Evolutionary conservation across 805 yeast species (phyloP).

Genomic region (Candida gorgasii): DNA sequence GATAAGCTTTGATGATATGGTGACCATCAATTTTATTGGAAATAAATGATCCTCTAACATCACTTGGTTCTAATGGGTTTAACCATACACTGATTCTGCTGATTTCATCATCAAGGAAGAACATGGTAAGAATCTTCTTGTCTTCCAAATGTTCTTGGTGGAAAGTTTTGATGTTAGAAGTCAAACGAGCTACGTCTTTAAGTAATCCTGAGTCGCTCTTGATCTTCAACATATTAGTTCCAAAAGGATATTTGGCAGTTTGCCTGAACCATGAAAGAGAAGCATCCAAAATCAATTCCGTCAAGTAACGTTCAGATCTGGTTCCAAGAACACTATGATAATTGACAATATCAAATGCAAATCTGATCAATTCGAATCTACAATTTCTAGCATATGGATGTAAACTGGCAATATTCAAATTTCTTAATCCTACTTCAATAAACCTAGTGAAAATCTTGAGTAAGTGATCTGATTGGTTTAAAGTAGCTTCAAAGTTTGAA

Average conservation of each 20-base stretch:
- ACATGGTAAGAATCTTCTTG: conserved; percentile 56
- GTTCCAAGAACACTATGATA: conserved; percentile 55
- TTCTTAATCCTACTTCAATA: conserved; percentile 54
- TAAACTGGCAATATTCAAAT: conserved; percentile 58
- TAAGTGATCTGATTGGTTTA: conserved; percentile 68
- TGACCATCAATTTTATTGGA: conserved; percentile 35
- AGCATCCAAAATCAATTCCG: conserved; percentile 58
- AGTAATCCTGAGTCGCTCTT: conserved; percentile 67
- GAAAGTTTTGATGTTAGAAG: conserved; percentile 23
- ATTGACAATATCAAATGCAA: conserved; percentile 64
- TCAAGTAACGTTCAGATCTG: conserved; percentile 45
- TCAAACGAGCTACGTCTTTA: conserved; percentile 46
- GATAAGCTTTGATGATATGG: conserved; percentile 58
- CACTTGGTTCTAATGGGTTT: conserved; percentile 53
- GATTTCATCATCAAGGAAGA: conserved; percentile 76
- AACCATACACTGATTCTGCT: conserved; percentile 76
- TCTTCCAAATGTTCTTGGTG: conserved; percentile 33
- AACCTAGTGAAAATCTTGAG: conserved; percentile 68
- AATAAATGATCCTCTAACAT: conserved; percentile 38
- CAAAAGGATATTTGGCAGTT: conserved; percentile 72
- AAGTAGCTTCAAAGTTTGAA: conserved; percentile 78
- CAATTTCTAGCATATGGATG: conserved; percentile 81
- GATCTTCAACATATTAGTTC: conserved; percentile 72
- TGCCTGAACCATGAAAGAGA: conserved; percentile 77
- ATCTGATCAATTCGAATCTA: conserved; percentile 71